phyloP scores from a whole-genome alignment of 2,329 filamentous ascomycete species.

The Penicillium freii region DNA sequence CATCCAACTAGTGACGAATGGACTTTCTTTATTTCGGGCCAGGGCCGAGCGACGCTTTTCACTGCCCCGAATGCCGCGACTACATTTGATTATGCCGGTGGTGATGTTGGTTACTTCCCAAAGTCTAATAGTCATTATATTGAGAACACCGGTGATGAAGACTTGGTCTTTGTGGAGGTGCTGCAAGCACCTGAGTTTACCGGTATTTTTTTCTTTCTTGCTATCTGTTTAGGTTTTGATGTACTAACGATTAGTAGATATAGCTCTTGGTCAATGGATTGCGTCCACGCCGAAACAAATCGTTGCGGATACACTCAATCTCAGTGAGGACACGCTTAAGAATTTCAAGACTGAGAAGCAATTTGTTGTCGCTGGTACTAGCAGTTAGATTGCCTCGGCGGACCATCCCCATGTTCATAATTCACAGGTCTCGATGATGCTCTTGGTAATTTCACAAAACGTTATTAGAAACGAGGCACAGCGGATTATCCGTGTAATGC shows the following conservation, averaged over 20 bases:
- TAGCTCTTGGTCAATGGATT: conserved; percentile 50
- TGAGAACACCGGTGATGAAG: conserved; percentile 72
- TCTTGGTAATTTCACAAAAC: background rate
- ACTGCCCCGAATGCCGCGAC: conserved; percentile 65
- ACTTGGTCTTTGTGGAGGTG: conserved; percentile 73
- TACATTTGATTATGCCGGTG: conserved; percentile 73
- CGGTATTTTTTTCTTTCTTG: conserved; percentile 19
- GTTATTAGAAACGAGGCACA: background rate
- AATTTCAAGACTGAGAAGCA: conserved; percentile 49
- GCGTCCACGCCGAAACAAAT: conserved; percentile 56
- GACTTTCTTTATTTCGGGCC: conserved; percentile 73
- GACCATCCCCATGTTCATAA: background rate
- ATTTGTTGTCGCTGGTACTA: conserved; percentile 42
- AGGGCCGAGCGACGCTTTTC: conserved; percentile 72
- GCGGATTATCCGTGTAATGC: too few species aligned
- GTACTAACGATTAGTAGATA: conserved; percentile 38
- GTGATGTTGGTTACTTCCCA: conserved; percentile 75
- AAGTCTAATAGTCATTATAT: conserved; percentile 78
- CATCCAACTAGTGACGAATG: conserved; percentile 77
- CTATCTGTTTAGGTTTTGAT: background rate
- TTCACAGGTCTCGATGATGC: background rate
- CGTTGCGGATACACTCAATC: conserved; percentile 55
- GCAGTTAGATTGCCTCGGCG: background rate
- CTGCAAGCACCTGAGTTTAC: conserved; percentile 68
- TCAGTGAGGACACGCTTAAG: conserved; percentile 42